A percentile compares a stretch with the other conserved stretches of the same genome.
Conservation (phyloP, 129 eudicot genomes). For the Pulicaria dysenterica region DNA sequence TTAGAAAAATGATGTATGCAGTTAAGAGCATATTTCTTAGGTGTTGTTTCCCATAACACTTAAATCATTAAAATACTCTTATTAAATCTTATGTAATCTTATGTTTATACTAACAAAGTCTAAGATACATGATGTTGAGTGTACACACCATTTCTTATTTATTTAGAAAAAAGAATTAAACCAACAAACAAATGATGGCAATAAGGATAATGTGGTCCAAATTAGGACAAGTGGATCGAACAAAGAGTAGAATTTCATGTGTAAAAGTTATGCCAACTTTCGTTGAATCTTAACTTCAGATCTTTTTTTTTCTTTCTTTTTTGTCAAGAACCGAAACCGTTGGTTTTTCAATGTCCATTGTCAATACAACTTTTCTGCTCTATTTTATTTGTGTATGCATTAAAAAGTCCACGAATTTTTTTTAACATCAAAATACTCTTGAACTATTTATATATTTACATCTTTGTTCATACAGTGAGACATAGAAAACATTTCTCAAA, state of each 20-base stretch:
- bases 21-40: too few species aligned
- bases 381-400: not conserved
- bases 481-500: too few species aligned
- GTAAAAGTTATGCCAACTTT: not conserved
- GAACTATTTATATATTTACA: too few species aligned
- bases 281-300: not conserved
- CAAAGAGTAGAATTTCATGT: not conserved
- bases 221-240: slow-evolving; percentile 24
- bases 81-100: too few species aligned
- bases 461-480: too few species aligned
- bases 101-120: too few species aligned
- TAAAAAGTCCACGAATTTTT: not conserved
- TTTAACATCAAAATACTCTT: too few species aligned
- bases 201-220: slow-evolving; percentile 25
- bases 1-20: too few species aligned
- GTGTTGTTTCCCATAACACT: too few species aligned
- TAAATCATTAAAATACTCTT: too few species aligned
- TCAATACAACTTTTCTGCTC: not conserved
- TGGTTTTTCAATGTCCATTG: not conserved
- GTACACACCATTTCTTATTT: too few species aligned
- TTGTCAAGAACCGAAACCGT: slow-evolving; percentile 33
- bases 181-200: not conserved
- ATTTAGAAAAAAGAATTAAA: not conserved
- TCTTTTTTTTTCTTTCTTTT: not conserved
- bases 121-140: too few species aligned